Evolutionary conservation across 805 yeast species (phyloP), one percentile per base, ranked within the genome.

Genomic region (Yarrowia keelungensis): DNA sequence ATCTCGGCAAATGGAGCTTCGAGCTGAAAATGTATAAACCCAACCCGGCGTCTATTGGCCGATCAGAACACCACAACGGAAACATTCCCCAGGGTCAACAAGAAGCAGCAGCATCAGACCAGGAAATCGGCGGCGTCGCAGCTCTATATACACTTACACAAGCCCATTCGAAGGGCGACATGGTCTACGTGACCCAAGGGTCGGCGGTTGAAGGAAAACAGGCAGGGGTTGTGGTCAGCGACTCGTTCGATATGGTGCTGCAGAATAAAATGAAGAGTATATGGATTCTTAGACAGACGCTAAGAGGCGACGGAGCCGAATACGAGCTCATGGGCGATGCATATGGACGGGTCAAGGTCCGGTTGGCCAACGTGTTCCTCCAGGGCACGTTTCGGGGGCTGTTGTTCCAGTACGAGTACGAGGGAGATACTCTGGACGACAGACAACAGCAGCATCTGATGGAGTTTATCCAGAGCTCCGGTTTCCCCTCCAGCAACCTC

Each of bases 301-400:
- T 90, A 62, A 84, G 86, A 73, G 95, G 94, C 1, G 93, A 89
- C 70, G 97, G 97, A 0, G 83, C 83, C 67, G 84, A 85, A 5
- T 90, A 88, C 74, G 84, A 85, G 70, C 74, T 89, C 2, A 43
- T 59, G 46, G 56, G 56, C 38, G 67, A 47, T 38, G 75, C 72
- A 14, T 75, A 75, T 19, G 89, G 88, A 15, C 81, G 79, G 47
- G 81, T 87, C 72, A 78, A 80, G 9, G 79, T 91, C 3, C 79
- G 91, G 47, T 84, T 92, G 0, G 87, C 90, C 51, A 91, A 90
- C 74, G 86, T 90, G 47, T 86, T 87, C 62, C 81, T 90, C 14
- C 92, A 89, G 74, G 96, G 97, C 0, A 82, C 81, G 19, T 90
- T 89, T 80, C 85, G 88, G 70, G 92, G 92, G 0, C 82, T 90